These are phyloP conservation scores for Protomyces inouyei DNA, from an alignment of 1,139 yeast genomes.

Conservation along the genomic window DNA sequence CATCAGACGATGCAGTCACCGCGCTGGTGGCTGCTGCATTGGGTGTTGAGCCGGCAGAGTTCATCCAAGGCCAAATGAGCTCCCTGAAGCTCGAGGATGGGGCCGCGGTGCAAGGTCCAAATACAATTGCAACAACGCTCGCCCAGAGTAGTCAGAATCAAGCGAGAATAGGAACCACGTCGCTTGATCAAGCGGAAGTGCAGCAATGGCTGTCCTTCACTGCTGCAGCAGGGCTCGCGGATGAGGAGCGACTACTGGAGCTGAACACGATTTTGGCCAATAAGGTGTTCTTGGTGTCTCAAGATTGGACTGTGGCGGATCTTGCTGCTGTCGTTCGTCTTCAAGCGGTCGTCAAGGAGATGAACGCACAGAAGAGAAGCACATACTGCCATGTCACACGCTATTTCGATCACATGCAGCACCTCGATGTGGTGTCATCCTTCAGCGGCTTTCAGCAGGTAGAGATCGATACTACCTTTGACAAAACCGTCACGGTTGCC, in stretches of 20 bases:
- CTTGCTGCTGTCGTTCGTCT: conserved; percentile 60
- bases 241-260: conserved; percentile 41
- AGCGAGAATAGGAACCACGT: conserved; percentile 29
- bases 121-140: conserved; percentile 27
- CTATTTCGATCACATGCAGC: conserved; percentile 86
- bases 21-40: not conserved
- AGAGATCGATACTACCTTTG: not conserved
- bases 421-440: conserved; percentile 35
- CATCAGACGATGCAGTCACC: not conserved
- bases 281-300: conserved; percentile 8
- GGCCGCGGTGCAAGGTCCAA: conserved; percentile 29
- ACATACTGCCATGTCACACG: conserved; percentile 73
- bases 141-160: not conserved
- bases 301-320: conserved; percentile 58
- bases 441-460: not conserved
- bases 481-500: conserved; percentile 18
- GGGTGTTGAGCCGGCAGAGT: not conserved
- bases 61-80: conserved; percentile 11
- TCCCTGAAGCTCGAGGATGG: conserved; percentile 14
- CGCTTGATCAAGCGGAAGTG: conserved; percentile 57
- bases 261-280: conserved; percentile 19
- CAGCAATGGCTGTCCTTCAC: conserved; percentile 79
- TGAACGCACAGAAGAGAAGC: conserved; percentile 55
- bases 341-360: conserved; percentile 53
- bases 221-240: conserved; percentile 49